These are phyloP conservation scores for Trichothecium roseum DNA, from an alignment of 2,329 filamentous ascomycete species.

Conservation along the genomic window DNA sequence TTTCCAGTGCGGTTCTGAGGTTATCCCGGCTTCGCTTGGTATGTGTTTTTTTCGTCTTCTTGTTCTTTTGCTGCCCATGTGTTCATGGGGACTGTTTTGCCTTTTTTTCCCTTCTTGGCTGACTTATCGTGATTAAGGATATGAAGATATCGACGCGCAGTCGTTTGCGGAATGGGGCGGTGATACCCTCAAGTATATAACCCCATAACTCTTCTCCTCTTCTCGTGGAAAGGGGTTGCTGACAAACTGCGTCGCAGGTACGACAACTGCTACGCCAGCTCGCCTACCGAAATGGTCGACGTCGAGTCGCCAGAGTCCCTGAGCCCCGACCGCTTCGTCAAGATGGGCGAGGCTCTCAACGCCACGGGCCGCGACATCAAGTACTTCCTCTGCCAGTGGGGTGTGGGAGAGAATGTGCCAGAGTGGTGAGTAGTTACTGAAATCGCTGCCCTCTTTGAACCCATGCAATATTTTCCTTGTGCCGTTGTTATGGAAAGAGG, in stretches of 20 bases:
- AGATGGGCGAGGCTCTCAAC: constrained; percentile 33
- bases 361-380: constrained; percentile 28
- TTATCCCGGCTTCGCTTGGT: constrained; percentile 33
- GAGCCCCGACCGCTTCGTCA: constrained; percentile 29
- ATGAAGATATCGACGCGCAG: constrained; percentile 28
- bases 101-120: too few relatives aligned
- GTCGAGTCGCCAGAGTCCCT: constrained; percentile 25
- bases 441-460: too few relatives aligned
- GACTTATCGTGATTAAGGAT: constrained; percentile 14
- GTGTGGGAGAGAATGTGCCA: constrained; percentile 34
- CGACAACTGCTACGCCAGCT: constrained; percentile 37
- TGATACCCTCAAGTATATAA: constrained; percentile 39
- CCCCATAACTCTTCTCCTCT: too few relatives aligned
- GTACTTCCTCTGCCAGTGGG: constrained; percentile 44
- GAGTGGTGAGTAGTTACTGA: constrained; percentile 26
- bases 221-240: too few relatives aligned
- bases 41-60: constrained; percentile 7
- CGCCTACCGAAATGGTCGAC: constrained; percentile 29
- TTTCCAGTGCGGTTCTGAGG: constrained; percentile 30
- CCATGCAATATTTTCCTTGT: too few relatives aligned
- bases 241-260: constrained; percentile 17
- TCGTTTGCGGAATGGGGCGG: constrained; percentile 32
- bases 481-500: too few relatives aligned
- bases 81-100: too few relatives aligned
- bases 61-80: too few relatives aligned